Evolutionary conservation across 345 rosid genomes (phyloP).

Genomic region (Salix caprea): DNA sequence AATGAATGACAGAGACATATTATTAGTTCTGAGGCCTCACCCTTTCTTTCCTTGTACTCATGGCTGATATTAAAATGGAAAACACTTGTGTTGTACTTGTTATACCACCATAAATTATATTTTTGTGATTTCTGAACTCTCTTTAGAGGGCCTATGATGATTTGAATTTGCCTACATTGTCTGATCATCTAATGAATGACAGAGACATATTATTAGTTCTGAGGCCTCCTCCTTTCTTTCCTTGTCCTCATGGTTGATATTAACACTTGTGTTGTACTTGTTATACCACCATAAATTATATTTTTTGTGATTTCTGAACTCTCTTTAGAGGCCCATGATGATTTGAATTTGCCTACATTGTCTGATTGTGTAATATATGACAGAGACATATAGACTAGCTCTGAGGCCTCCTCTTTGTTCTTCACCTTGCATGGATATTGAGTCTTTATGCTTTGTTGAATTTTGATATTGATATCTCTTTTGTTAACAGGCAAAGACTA

Average conservation of each 20-base stretch:
- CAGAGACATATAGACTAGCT: background rate
- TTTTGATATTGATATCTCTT: background rate
- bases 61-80: no score
- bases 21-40: no score
- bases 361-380: slow-evolving; percentile 8
- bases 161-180: slow-evolving; percentile 8
- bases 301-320: background rate
- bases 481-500: slow-evolving; percentile 8
- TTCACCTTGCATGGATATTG: background rate
- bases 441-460: no score
- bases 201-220: no score
- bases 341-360: slow-evolving; percentile 9
- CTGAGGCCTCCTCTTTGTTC: background rate
- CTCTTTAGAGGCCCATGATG: background rate
- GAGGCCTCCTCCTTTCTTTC: no score
- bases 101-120: background rate
- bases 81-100: no score
- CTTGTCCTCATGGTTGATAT: no score
- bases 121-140: background rate
- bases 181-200: no score
- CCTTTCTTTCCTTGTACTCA: background rate
- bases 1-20: background rate
- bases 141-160: slow-evolving; percentile 2
- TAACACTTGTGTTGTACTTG: no score
- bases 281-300: background rate